Conservation (phyloP, 2,329 filamentous ascomycete species). For the Aspergillus eucalypticola region DNA sequence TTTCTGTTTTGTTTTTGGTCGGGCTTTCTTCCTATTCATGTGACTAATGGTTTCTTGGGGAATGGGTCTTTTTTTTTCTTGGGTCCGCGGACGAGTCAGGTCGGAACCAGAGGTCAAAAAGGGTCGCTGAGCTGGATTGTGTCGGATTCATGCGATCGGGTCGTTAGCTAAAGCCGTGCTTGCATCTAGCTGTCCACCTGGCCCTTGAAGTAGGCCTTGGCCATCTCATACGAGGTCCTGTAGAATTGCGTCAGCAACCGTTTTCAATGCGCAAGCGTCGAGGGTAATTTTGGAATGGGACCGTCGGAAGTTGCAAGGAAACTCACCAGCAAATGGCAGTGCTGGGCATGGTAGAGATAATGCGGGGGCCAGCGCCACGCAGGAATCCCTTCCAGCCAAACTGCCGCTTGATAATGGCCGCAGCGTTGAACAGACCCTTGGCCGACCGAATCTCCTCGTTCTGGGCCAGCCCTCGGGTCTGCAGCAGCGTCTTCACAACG, state of each 20-base stretch:
- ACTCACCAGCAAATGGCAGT: conserved; percentile 97
- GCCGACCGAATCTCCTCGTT: conserved; percentile 82
- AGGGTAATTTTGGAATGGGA: neutral
- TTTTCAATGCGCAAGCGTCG: neutral
- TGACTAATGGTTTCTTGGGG: neutral
- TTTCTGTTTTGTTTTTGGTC: neutral
- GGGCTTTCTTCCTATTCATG: neutral
- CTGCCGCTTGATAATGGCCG: conserved; percentile 75
- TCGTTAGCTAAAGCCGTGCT: conserved; percentile 1
- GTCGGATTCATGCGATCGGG: conserved; percentile 19
- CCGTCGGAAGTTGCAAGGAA: neutral
- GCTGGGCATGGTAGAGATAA: conserved; percentile 96
- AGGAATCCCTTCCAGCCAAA: conserved; percentile 88
- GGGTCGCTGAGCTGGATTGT: conserved; percentile 6
- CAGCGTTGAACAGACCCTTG: conserved; percentile 77
- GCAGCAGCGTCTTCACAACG: conserved; percentile 95
- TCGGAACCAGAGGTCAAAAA: neutral
- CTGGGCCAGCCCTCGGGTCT: conserved; percentile 81
- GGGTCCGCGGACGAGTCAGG: neutral
- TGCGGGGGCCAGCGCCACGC: conserved; percentile 84
- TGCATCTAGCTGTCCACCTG: conserved; percentile 30
- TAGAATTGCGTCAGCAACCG: conserved; percentile 9
- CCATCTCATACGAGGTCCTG: conserved; percentile 67
- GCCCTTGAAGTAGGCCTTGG: conserved; percentile 66
- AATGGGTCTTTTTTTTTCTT: neutral